Percentiles rank a stretch among this genome's conserved stretches.
Conservation (phyloP, 2,329 filamentous ascomycete genomes). For the Alternaria burnsii region DNA sequence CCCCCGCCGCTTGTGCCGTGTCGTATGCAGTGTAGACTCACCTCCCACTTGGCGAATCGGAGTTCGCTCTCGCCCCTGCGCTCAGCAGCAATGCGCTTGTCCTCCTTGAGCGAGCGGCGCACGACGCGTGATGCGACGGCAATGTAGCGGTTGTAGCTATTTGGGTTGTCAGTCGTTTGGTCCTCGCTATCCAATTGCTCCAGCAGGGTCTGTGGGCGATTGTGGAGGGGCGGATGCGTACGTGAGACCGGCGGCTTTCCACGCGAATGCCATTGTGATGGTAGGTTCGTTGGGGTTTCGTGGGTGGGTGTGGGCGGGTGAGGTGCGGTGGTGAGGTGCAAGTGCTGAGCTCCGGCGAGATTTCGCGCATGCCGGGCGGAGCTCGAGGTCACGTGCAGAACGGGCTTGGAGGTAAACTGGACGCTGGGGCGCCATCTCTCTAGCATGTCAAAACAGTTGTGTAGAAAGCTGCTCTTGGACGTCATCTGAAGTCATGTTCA, state of each 20-base stretch:
- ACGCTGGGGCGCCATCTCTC: too few species aligned
- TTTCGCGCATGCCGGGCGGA: slow-evolving; percentile 41
- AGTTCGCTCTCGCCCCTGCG: slow-evolving; percentile 89
- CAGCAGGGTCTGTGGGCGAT: neutral
- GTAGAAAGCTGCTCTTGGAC: too few species aligned
- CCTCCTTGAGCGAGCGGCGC: slow-evolving; percentile 96
- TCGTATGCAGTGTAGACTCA: slow-evolving; percentile 63
- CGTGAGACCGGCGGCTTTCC: slow-evolving; percentile 98
- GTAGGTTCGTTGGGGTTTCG: slow-evolving; percentile 39
- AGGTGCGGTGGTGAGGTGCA: slow-evolving; percentile 20
- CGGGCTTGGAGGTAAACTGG: too few species aligned
- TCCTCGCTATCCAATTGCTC: neutral
- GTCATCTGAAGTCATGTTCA: slow-evolving; percentile 20
- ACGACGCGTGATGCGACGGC: slow-evolving; percentile 92
- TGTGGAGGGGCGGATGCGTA: slow-evolving; percentile 62
- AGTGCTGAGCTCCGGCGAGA: slow-evolving; percentile 36
- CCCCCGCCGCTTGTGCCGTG: neutral
- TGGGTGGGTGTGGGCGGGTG: slow-evolving; percentile 1
- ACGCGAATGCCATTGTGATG: slow-evolving; percentile 91
- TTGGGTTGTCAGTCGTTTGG: neutral
- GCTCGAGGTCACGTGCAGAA: slow-evolving; percentile 35
- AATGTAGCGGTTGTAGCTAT: slow-evolving; percentile 99
- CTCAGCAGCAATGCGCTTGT: slow-evolving; percentile 86
- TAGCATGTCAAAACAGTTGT: too few species aligned
- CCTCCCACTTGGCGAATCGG: slow-evolving; percentile 93